Evolutionary conservation across 495 filamentous ascomycete species (phyloP), one percentile per base, ranked within the genome.

Genomic region (Apiosordaria backusii): DNA sequence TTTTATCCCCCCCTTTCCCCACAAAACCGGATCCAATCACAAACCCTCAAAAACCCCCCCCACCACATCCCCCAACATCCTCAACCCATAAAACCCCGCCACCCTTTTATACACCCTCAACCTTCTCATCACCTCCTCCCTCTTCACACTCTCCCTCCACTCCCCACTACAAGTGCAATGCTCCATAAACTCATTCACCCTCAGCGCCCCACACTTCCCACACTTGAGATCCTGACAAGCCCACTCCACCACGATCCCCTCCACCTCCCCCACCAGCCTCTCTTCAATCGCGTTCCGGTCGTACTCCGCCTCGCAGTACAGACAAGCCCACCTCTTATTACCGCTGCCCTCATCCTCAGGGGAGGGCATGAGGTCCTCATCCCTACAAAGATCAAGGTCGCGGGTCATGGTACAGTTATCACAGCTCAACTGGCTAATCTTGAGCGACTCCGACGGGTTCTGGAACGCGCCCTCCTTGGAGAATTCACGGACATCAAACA

Each of bases 401-500:
- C 92, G 88, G 18, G 90, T 85, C 78, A 93, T 83, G 65, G 92
- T 95, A 78, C 96, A 98, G 69, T 89, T 88, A 55, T 89, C 86
- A 77, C 96, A 98, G 64, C 90, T 88, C 55, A 97, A 80, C 73
- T 93, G 90, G 3, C 84, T 73, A 15, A 99, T 78, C 64, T 84
- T 87, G 16, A 97, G 80, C 50, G 82, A 88, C 59, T 88, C 86
- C 67, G 88, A 91, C 0, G 95, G 95, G 73, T 99, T 98, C 65
- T 85, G 83, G 78, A 97, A 99, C 7, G 85, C 83, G 52, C 89
- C 95, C 60, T 95, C 91, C 68, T 88, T 85, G 80, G 87, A 90
- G 79, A 99, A 99, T 77, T 99, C 95, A 67, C 92, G 90, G 64
- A 99, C 85, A 54, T 98, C 94, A 74, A 97, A 97, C 59, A 97